phyloP scores from a whole-genome alignment of 768 basidiomycete species.

The Amylocystis lapponica region DNA sequence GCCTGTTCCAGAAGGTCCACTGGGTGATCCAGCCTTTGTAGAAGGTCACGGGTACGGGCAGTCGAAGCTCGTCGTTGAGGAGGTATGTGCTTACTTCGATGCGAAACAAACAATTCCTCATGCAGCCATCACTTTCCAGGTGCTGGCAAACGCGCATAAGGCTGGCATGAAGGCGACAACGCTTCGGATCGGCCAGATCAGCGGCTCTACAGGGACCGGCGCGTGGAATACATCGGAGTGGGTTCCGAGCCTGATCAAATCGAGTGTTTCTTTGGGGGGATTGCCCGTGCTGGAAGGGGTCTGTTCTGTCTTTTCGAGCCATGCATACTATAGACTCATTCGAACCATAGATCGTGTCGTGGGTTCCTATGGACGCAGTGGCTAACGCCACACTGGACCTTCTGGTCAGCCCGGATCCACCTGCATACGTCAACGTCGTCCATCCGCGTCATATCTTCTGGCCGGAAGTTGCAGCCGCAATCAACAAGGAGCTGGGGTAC shows the following conservation, averaged over 20 bases:
- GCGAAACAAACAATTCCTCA: neutral
- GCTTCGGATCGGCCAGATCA: constrained; percentile 42
- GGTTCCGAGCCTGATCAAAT: constrained; percentile 33
- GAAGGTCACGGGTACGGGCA: neutral
- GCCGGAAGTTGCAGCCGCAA: constrained; percentile 11
- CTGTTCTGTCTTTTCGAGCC: constrained; percentile 6
- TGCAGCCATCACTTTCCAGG: constrained; percentile 3
- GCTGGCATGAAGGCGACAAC: neutral
- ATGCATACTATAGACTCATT: neutral
- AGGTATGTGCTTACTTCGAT: no score
- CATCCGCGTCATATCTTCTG: constrained; percentile 34
- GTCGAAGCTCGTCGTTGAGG: neutral
- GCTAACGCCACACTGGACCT: constrained; percentile 28
- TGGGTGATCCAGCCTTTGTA: neutral
- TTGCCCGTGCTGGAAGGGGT: constrained; percentile 29
- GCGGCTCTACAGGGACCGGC: constrained; percentile 33
- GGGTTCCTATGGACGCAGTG: constrained; percentile 38
- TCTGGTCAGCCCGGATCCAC: constrained; percentile 11
- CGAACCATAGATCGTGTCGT: constrained; percentile 29
- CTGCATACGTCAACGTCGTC: constrained; percentile 27
- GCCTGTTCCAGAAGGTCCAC: neutral
- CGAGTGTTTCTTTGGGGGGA: constrained; percentile 28
- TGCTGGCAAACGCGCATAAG: constrained; percentile 11
- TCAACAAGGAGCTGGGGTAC: constrained; percentile 8
- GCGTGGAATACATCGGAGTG: constrained; percentile 41